Evolutionary conservation across 257 asterid genomes (phyloP).

Genomic region (Avicennia marina): DNA sequence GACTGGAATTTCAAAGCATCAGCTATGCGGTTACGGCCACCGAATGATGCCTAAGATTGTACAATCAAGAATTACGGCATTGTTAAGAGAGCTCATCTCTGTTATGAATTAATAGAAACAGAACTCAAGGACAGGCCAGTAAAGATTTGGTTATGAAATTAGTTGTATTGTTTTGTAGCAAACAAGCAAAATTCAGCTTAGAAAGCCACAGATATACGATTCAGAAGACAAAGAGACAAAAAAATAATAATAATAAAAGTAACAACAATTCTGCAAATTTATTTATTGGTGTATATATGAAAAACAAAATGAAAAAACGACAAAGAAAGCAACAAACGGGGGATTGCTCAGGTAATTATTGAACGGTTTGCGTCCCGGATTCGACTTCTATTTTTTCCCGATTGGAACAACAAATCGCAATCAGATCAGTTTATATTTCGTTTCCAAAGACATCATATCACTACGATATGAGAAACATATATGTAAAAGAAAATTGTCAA

Average conservation of each 20-base stretch:
- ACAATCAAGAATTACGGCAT: background rate
- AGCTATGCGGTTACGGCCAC: conserved; percentile 20
- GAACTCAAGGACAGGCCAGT: too few species aligned
- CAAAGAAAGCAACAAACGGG: background rate
- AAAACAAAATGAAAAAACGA: background rate
- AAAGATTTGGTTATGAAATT: too few species aligned
- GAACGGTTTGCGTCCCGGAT: background rate
- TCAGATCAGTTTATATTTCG: background rate
- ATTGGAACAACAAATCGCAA: conserved; percentile 4
- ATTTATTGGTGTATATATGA: background rate
- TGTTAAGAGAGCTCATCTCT: background rate
- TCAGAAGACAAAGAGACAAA: background rate
- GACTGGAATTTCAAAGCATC: conserved; percentile 57
- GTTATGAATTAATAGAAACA: too few species aligned
- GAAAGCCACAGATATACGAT: background rate
- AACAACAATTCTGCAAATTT: too few species aligned
- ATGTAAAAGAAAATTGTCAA: background rate
- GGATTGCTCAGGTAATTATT: background rate
- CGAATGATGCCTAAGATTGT: conserved; percentile 38
- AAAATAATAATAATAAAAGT: too few species aligned
- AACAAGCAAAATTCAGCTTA: background rate
- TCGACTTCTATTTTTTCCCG: background rate
- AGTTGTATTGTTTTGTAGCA: background rate
- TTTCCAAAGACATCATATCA: background rate
- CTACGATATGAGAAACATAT: too few species aligned